Percentiles rank a stretch among this genome's conserved stretches.
phyloP scores from a whole-genome alignment of 2,329 filamentous ascomycete species.

The Pseudocercospora macadamiae region DNA sequence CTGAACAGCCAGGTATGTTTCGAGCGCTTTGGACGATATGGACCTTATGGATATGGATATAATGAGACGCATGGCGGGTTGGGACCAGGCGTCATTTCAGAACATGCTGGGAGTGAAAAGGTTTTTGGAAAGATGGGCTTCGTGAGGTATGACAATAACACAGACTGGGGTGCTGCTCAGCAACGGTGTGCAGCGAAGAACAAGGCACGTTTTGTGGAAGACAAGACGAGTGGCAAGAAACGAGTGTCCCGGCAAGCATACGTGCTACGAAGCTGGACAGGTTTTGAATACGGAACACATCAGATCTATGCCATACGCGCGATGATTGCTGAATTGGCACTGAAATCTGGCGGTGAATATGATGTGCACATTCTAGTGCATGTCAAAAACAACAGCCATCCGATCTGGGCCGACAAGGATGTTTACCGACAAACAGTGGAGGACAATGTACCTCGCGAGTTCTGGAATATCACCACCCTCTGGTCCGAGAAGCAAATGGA shows the following conservation, averaged over 20 bases:
- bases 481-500: constrained; percentile 96
- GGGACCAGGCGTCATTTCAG: constrained; percentile 46
- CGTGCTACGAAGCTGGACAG: constrained; percentile 81
- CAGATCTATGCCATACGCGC: constrained; percentile 80
- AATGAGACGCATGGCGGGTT: constrained; percentile 50
- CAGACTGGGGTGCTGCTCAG: constrained; percentile 54
- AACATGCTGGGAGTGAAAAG: constrained; percentile 48
- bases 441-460: constrained; percentile 76
- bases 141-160: constrained; percentile 49
- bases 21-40: constrained; percentile 54
- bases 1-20: constrained; percentile 54
- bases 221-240: constrained; percentile 38
- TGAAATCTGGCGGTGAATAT: constrained; percentile 83
- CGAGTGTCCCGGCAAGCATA: constrained; percentile 70
- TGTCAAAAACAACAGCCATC: constrained; percentile 74
- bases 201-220: constrained; percentile 47
- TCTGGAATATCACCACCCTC: constrained; percentile 82
- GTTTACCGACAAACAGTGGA: constrained; percentile 69
- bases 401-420: constrained; percentile 76
- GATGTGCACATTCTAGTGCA: constrained; percentile 85
- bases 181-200: constrained; percentile 54
- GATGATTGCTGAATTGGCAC: constrained; percentile 77
- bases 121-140: constrained; percentile 52
- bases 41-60: constrained; percentile 56
- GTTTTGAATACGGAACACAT: constrained; percentile 75